These are phyloP conservation scores for Babesia bigemina DNA, from an alignment of 169 alveolate genomes.

Conservation along the genomic window DNA sequence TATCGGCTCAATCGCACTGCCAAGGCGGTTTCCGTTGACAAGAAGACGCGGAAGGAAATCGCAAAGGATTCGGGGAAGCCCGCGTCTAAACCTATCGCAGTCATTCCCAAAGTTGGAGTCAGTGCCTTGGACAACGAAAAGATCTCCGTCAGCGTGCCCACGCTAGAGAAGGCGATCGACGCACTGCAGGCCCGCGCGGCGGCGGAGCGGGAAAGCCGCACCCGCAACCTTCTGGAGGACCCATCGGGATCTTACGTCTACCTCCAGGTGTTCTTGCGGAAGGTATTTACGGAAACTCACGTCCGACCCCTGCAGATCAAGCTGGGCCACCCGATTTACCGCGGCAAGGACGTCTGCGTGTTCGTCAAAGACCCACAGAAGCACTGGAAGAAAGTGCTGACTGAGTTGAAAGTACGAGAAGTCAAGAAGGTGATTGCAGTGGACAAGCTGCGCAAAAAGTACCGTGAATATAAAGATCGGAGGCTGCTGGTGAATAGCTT, in stretches of 20 bases:
- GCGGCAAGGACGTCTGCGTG: constrained; percentile 57
- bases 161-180: constrained; percentile 38
- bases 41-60: constrained; percentile 36
- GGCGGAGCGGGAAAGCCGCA: constrained; percentile 23
- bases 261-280: constrained; percentile 39
- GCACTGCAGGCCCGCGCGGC: constrained; percentile 47
- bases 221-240: constrained; percentile 48
- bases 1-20: constrained; percentile 45
- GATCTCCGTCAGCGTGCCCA: constrained; percentile 19
- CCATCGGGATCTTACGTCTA: constrained; percentile 40
- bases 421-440: constrained; percentile 67
- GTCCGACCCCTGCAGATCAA: constrained; percentile 54
- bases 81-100: constrained; percentile 35
- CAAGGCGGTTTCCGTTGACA: constrained; percentile 17
- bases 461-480: constrained; percentile 49
- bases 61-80: constrained; percentile 38
- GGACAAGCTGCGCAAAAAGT: constrained; percentile 54
- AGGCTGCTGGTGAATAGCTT: constrained; percentile 43
- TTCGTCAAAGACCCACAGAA: constrained; percentile 70
- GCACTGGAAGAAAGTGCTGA: constrained; percentile 50
- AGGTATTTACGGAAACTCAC: constrained; percentile 48
- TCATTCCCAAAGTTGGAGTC: constrained; percentile 36
- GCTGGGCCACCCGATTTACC: constrained; percentile 52
- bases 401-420: constrained; percentile 47
- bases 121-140: constrained; percentile 48